Evolutionary conservation across 208 protist species (phyloP).

Genomic region (Acanthamoeba triangularis): DNA sequence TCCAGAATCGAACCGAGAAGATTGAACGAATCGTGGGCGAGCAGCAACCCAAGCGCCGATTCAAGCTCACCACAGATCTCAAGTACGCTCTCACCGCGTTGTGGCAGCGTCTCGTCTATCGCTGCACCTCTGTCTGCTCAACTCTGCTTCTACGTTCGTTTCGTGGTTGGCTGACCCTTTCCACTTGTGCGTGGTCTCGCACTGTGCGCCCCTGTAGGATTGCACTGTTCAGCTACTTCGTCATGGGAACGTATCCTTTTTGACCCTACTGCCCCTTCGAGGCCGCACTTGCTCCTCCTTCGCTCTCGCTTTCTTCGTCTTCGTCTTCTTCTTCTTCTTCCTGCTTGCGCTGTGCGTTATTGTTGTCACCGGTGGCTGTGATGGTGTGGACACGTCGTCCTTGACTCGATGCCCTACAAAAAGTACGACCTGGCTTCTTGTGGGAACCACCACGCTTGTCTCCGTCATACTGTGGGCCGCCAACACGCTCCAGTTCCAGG

Average conservation of each 20-base stretch:
- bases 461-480: slow-evolving; percentile 28
- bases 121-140: background rate
- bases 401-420: background rate
- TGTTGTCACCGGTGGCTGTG: too few species aligned
- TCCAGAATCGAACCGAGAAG: background rate
- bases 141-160: background rate
- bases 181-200: background rate
- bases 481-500: slow-evolving; percentile 63
- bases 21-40: background rate
- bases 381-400: background rate
- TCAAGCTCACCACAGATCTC: slow-evolving; percentile 32
- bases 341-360: too few species aligned
- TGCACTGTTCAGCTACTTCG: slow-evolving; percentile 32
- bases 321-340: background rate
- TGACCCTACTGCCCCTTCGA: too few species aligned
- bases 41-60: slow-evolving; percentile 36
- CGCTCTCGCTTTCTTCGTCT: too few species aligned
- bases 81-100: background rate
- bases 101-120: background rate
- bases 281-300: too few species aligned
- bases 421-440: slow-evolving; percentile 48
- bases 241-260: slow-evolving; percentile 23
- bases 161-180: background rate
- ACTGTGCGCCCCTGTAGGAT: background rate
- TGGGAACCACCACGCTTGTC: slow-evolving; percentile 45